Evolutionary conservation across 306 rosid genomes (phyloP).

Genomic region (Betula pendula): DNA sequence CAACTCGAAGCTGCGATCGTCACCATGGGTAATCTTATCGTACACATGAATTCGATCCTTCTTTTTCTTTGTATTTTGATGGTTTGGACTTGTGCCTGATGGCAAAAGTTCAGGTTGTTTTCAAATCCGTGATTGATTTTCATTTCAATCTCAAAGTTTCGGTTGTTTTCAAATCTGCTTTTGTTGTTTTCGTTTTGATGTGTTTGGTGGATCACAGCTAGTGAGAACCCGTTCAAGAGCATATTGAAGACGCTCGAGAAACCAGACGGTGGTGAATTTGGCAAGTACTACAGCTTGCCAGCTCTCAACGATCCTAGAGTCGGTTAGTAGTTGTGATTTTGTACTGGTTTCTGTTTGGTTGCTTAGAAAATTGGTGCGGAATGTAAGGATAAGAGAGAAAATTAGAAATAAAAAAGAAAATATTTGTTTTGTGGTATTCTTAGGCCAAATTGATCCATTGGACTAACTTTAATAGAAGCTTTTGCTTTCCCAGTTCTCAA

Average conservation of each 20-base stretch:
- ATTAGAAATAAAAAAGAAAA: neutral
- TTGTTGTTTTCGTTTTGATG: constrained; percentile 1
- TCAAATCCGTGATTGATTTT: neutral
- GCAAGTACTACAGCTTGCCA: constrained; percentile 87
- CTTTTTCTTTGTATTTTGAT: neutral
- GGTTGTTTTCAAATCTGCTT: neutral
- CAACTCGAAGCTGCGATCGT: constrained; percentile 8
- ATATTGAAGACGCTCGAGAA: constrained; percentile 73
- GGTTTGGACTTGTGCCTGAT: neutral
- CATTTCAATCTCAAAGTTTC: neutral
- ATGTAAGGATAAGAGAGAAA: constrained; percentile 9
- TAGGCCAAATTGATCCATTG: neutral
- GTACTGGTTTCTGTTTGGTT: constrained; percentile 14
- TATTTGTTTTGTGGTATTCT: neutral
- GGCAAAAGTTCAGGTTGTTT: too few relatives aligned
- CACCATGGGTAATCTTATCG: constrained; percentile 40
- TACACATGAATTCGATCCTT: neutral
- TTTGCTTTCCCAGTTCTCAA: neutral
- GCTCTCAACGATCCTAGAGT: constrained; percentile 89
- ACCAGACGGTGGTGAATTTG: constrained; percentile 82
- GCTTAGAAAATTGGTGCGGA: constrained; percentile 21
- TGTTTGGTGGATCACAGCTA: constrained; percentile 41
- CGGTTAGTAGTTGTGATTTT: constrained; percentile 48
- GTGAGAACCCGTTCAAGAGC: constrained; percentile 59
- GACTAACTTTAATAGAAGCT: neutral